phyloP scores from a whole-genome alignment of 108 stramenopile genomes.

The Cyclotella sp. region DNA sequence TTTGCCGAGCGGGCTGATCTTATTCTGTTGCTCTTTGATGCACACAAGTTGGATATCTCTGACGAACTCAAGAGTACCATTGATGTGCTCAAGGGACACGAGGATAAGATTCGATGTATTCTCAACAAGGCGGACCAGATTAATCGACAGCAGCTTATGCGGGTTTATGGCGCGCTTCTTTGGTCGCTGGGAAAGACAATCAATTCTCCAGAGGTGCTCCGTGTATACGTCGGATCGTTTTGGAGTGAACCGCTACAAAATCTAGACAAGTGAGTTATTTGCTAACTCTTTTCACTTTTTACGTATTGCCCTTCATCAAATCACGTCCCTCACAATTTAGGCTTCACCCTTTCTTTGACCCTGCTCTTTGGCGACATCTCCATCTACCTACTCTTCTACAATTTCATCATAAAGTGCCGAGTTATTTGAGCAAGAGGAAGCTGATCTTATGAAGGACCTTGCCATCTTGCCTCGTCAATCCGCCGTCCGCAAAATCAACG shows the following conservation, averaged over 20 bases:
- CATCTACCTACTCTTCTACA: background rate
- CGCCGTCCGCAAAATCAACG: constrained; percentile 97
- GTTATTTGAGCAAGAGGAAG: constrained; percentile 90
- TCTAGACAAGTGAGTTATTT: constrained; percentile 67
- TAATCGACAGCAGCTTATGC: constrained; percentile 97
- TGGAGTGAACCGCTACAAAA: constrained; percentile 85
- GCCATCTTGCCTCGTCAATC: constrained; percentile 94
- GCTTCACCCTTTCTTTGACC: no score
- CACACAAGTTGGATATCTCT: constrained; percentile 99
- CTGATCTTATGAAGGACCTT: constrained; percentile 96
- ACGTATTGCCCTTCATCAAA: background rate
- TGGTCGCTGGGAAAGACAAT: constrained; percentile 98
- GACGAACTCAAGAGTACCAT: constrained; percentile 98
- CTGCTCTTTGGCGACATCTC: background rate
- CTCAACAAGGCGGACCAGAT: constrained; percentile 99
- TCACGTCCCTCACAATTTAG: background rate
- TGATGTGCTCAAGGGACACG: constrained; percentile 95
- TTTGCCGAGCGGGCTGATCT: constrained; percentile 97
- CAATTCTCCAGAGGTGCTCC: constrained; percentile 92
- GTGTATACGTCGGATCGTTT: constrained; percentile 98
- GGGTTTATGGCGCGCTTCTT: constrained; percentile 97
- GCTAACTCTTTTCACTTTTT: background rate
- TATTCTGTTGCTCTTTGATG: constrained; percentile 98
- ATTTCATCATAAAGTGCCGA: constrained; percentile 34
- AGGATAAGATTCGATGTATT: constrained; percentile 99